Evolutionary conservation across 2,329 filamentous ascomycete genomes (phyloP), one percentile per base, ranked within the genome.

Genomic region (Colletotrichum sp.): DNA sequence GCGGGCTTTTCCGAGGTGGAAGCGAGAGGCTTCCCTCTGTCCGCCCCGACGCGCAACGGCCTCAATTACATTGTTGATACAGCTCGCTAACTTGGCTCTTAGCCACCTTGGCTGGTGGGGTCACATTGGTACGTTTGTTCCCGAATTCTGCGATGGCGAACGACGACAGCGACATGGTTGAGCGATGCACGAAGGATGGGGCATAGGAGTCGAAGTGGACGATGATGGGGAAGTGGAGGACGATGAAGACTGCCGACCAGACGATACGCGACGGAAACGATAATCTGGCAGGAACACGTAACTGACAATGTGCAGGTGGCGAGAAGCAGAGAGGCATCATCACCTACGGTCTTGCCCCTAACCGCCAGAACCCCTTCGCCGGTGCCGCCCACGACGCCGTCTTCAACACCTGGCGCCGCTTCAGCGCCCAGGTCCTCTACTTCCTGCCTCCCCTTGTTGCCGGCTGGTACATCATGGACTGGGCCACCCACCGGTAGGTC

Each of bases 351-450:
- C 84, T 99, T 80, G 93, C 95, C 81, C 88, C 94, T 80, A 99
- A 99, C 91, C 94, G 95, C 85, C 96, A 98, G 89, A 93, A 95
- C 83, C 95, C 96, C 78, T 90, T 98, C 80, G 95, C 95, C 79
- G 95, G 95, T 82, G 89, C 93, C 77, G 86, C 90, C 79, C 88
- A 96, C 86, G 94, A 93, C 80, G 96, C 96, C 83, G 88, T 99
- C 89, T 99, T 99, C 93, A 99, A 99, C 92, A 93, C 92, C 82
- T 98, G 94, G 91, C 93, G 97, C 86, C 93, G 97, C 83, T 95
- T 94, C 88, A 93, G 93, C 85, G 87, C 90, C 81, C 97, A 99
- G 90, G 92, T 98, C 80, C 92, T 99, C 81, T 99, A 96, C 91
- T 93, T 96, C 87, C 91, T 93, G 30, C 95, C 97, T 76, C 94